Base-by-base conservation (phyloP, 1,284 basidiomycete genomes). In the Papiliotrema terrestris region DNA sequence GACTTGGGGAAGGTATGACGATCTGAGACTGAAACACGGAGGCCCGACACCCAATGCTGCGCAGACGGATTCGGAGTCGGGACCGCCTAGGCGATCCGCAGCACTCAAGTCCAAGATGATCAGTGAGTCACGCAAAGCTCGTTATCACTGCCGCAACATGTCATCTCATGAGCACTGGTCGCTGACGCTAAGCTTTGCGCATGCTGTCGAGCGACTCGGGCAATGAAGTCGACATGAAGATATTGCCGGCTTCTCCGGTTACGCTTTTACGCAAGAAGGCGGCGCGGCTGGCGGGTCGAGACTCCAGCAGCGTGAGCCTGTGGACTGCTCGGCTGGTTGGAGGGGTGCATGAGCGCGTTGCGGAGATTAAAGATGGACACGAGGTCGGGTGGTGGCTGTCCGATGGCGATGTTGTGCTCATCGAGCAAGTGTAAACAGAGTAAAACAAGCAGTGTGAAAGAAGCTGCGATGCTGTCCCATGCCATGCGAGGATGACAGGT, bases 21-120 rank as follows among this genome's bases (percentile, higher is more conserved):
- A 67, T 37, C 54, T 72, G 11, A 55, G 55, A 2, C 45, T 41
- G 45, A 49, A 55, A 32, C 56, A 73, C 50, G 65, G 60, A 3
- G 2, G 26, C 29, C 1, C 36, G 20, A 25, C 36, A 19, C 8
- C 32, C 17, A 23, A 17, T 41, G 39, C 39, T 20, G 52, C 5
- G 17, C 39, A 19, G 8, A 29, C 23, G 11, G 32, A 56, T 14
- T 38, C 44, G 5, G 52, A 45, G 2, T 20, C 22, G 36, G 43
- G 42, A 36, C 39, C 48, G 39, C 29, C 13, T 55, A 47, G 23
- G 11, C 19, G 44, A 46, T 36, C 46, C 25, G 22, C 23, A 36
- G 45, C 14, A 3, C 52, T 74, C 19, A 59, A 55, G 32, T 67
- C 66, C 15, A 68, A 62, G 46, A 61, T 74, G 60, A 65, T 73